Percentiles rank a stretch among this genome's conserved stretches.
These are phyloP conservation scores for Phyllosticta citribraziliensis DNA, from an alignment of 2,329 filamentous ascomycete species.

Conservation along the genomic window DNA sequence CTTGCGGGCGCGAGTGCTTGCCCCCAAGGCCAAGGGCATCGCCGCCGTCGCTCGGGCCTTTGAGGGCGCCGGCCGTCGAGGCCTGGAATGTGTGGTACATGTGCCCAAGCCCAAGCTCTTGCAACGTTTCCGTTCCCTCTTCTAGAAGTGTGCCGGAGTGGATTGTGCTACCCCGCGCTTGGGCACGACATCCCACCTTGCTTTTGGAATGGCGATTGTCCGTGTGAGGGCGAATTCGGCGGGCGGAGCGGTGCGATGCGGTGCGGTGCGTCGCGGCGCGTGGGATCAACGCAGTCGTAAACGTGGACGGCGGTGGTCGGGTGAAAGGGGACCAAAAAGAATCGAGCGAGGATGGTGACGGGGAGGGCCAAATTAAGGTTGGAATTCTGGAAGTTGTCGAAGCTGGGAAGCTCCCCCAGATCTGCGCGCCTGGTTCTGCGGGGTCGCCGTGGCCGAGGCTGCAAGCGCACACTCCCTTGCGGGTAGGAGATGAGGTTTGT, in stretches of 20 bases:
- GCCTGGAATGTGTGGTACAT: conserved; percentile 40
- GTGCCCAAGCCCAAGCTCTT: background rate
- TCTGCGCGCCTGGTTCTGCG: background rate
- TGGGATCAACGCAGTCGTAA: background rate
- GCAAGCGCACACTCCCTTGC: background rate
- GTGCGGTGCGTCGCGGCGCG: background rate
- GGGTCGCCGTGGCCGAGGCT: background rate
- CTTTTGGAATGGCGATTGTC: background rate
- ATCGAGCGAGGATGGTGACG: background rate
- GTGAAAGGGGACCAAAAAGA: background rate
- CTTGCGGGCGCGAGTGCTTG: conserved; percentile 26
- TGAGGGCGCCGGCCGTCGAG: conserved; percentile 15
- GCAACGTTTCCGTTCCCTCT: background rate
- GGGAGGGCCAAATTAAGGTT: background rate
- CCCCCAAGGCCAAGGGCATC: conserved; percentile 3
- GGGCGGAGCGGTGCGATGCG: background rate
- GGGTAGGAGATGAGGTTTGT: background rate
- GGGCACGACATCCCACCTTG: background rate
- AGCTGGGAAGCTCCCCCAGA: background rate
- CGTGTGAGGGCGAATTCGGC: background rate
- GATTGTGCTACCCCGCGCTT: background rate
- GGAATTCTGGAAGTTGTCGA: background rate
- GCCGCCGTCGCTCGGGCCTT: conserved; percentile 1
- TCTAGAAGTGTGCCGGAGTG: background rate
- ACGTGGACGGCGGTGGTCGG: background rate